Evolutionary conservation across 768 basidiomycete genomes (phyloP), one percentile per base, ranked within the genome.

Genomic region (Xerocomellus chrysenteron): DNA sequence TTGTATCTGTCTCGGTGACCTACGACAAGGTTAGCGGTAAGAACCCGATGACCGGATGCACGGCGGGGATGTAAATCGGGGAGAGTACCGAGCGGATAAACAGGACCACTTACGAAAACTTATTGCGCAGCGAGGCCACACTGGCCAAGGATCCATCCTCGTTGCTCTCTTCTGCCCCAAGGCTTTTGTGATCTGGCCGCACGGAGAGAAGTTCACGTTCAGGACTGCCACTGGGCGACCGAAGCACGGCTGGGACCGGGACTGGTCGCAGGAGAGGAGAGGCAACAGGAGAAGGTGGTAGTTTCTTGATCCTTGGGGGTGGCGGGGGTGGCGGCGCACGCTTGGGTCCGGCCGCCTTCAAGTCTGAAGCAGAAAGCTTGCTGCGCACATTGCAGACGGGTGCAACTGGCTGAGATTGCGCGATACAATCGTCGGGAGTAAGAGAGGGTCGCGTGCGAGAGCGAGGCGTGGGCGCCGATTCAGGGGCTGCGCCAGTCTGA

Each of bases 291-390:
- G 77, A 77, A 3, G 76, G 75, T n/a, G 61, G 33, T 10, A 61
- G 42, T 44, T 66, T 72, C 73, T 79, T 67, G 54, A 60, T 40
- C 56, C 69, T 55, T 67, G 70, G 46, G 3, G 78, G 68, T n/a
- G 82, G 80, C 2, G 82, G 82, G 1, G 86, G 86, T 0, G 86
- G 86, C 0, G 86, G 85, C 3, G 80, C 77, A 48, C 83, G 78
- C 58, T 78, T 81, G 5, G 70, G 67, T 14, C 71, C 64, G 11
- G 60, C 48, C 7, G 62, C 48, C 54, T 79, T 80, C 44, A 83
- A 59, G 61, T 88, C 86, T 2, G 84, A 83, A 5, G 80, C 75
- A 2, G 85, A 85, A 2, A 78, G 76, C 1, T 80, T 78, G 10
- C 75, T 58, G 16, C 80, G 79, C 28, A 85, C 37, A 62, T 72